Evolutionary conservation across 1,284 basidiomycete genomes (phyloP).

Genomic region (Inonotus obliquus): DNA sequence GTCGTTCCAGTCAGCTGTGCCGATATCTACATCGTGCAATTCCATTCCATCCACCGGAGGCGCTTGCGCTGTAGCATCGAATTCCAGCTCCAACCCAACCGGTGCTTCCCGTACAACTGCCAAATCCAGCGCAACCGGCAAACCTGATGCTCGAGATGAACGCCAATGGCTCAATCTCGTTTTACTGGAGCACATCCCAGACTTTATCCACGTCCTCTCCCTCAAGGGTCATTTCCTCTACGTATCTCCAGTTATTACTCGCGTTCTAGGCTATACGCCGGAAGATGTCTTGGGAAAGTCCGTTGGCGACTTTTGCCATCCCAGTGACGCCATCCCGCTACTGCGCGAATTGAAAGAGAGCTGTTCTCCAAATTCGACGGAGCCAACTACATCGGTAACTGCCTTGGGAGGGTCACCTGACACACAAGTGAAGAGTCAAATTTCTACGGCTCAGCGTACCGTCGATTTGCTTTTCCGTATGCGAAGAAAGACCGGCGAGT

Average conservation of each 20-base stretch:
- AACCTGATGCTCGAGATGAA: conserved; percentile 24
- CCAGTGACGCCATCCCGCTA: conserved; percentile 85
- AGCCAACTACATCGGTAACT: background rate
- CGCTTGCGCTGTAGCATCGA: conserved; percentile 11
- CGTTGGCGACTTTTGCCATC: conserved; percentile 79
- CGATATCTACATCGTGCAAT: conserved; percentile 29
- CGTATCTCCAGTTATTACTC: conserved; percentile 76
- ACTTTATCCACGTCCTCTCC: conserved; percentile 88
- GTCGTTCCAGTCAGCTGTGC: conserved; percentile 35
- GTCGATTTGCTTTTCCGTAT: conserved; percentile 81
- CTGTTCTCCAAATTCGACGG: conserved; percentile 19
- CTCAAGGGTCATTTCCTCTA: conserved; percentile 94
- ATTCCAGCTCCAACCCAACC: conserved; percentile 24
- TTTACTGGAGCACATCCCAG: conserved; percentile 64
- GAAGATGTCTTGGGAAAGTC: conserved; percentile 78
- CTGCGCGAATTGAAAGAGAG: conserved; percentile 91
- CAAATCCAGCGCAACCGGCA: conserved; percentile 26
- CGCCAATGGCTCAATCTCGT: conserved; percentile 56
- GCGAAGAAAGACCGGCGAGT: conserved; percentile 56
- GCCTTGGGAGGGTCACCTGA: conserved; percentile 11
- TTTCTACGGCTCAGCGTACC: conserved; percentile 27
- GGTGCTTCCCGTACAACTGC: conserved; percentile 7
- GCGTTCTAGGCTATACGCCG: conserved; percentile 76
- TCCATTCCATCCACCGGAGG: background rate
- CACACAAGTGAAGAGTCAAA: background rate